Percentiles rank a stretch among this genome's conserved stretches.
phyloP scores from a whole-genome alignment of 805 yeast genomes.

The Tetrapisispora phaffii region DNA sequence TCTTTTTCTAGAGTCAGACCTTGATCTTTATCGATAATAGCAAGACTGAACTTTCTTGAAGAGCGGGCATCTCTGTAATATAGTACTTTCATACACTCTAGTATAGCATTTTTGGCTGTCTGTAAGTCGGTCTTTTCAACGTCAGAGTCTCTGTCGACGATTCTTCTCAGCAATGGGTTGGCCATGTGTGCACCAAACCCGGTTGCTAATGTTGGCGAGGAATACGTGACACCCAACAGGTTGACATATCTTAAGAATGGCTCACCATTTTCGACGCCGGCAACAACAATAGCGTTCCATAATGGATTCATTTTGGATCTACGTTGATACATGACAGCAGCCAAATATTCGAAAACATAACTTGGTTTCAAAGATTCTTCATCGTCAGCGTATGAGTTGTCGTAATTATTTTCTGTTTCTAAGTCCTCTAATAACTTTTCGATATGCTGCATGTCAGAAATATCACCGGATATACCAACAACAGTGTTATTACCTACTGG shows the following conservation, averaged over 20 bases:
- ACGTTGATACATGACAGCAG: constrained; percentile 75
- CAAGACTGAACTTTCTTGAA: constrained; percentile 71
- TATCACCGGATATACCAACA: constrained; percentile 91
- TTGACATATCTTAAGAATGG: constrained; percentile 83
- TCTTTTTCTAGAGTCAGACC: constrained; percentile 58
- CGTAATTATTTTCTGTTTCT: constrained; percentile 71
- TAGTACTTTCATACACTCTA: constrained; percentile 85
- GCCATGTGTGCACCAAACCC: constrained; percentile 97
- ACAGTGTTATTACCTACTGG: constrained; percentile 78
- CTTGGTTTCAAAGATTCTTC: constrained; percentile 70
- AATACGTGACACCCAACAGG: constrained; percentile 81
- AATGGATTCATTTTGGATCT: constrained; percentile 91
- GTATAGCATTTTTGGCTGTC: constrained; percentile 66
- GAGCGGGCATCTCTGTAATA: constrained; percentile 96
- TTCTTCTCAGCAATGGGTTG: constrained; percentile 77
- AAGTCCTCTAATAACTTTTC: constrained; percentile 67
- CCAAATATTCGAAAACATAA: constrained; percentile 78
- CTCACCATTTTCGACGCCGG: constrained; percentile 65
- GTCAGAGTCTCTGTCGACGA: constrained; percentile 71
- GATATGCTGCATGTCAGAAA: constrained; percentile 84
- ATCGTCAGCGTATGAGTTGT: constrained; percentile 36
- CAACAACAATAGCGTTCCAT: constrained; percentile 91
- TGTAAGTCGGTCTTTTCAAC: constrained; percentile 57
- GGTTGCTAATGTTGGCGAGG: constrained; percentile 83
- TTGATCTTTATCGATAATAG: constrained; percentile 56